These are phyloP conservation scores for Ogataea salicorniae DNA, from an alignment of 805 yeast genomes.

Conservation along the genomic window DNA sequence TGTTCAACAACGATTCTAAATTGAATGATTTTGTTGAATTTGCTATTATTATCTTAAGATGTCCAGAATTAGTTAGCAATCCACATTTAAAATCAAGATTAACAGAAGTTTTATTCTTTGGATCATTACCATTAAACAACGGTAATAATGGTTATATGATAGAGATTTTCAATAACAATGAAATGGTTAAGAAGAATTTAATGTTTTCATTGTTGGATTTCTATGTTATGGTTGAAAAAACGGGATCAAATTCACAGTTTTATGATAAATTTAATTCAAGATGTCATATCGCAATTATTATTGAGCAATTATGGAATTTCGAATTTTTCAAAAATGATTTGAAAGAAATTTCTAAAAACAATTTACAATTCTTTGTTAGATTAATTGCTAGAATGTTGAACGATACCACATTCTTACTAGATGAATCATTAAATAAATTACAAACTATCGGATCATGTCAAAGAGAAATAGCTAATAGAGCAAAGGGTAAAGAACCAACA, in stretches of 20 bases:
- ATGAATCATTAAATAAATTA: slow-evolving; percentile 81
- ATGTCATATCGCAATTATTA: slow-evolving; percentile 75
- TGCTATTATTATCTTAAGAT: slow-evolving; percentile 68
- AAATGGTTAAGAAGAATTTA: slow-evolving; percentile 57
- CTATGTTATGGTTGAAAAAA: slow-evolving; percentile 91
- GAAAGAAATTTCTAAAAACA: slow-evolving; percentile 53
- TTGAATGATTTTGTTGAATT: slow-evolving; percentile 61
- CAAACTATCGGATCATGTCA: slow-evolving; percentile 73
- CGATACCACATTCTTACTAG: slow-evolving; percentile 86
- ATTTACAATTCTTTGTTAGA: slow-evolving; percentile 77
- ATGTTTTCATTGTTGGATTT: slow-evolving; percentile 82
- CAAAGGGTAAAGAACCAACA: slow-evolving; percentile 29
- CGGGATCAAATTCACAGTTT: slow-evolving; percentile 92
- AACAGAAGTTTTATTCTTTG: slow-evolving; percentile 74
- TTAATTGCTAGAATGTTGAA: slow-evolving; percentile 93
- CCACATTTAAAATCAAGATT: slow-evolving; percentile 89
- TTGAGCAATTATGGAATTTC: slow-evolving; percentile 79
- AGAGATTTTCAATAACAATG: slow-evolving; percentile 57
- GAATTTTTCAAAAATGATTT: slow-evolving; percentile 66
- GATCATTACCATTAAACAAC: slow-evolving; percentile 51
- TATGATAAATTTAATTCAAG: slow-evolving; percentile 93
- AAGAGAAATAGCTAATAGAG: slow-evolving; percentile 52
- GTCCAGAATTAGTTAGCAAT: slow-evolving; percentile 80
- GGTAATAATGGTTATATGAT: slow-evolving; percentile 73
- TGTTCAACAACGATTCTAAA: slow-evolving; percentile 48